Evolutionary conservation across 1,284 basidiomycete genomes (phyloP), one percentile per base, ranked within the genome.

Genomic region (Lentinula novae-zelandiae): DNA sequence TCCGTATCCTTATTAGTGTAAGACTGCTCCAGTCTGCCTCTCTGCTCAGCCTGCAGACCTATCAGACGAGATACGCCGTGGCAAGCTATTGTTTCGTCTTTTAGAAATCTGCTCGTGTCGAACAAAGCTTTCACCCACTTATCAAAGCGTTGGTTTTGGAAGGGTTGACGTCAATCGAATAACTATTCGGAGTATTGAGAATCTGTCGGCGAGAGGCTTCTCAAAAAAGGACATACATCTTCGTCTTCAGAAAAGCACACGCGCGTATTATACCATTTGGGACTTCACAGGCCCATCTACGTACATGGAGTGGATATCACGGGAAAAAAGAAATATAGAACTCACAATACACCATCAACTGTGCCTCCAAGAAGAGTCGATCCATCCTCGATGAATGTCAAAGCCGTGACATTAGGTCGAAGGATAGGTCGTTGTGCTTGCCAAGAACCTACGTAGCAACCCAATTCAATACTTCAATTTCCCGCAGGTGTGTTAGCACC

Each of bases 281-380:
- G 60, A 88, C 73, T 67, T 83, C 80, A 65, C 80, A 85, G 67
- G 83, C 78, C 86, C 86, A 87, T 62, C 84, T 86, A 62, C 52
- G 62, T 15, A 60, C 38, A 42, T 51, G 27, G 27, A 27, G 27
- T 27, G 27, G 3, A 27, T 27, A 27, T 27, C 3, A 27, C 27
- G 27, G 2, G 27, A 27, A 27, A 27, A 27, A 27, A 27, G 2
- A 27, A 27, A 27, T 27, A 3, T 27, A 27, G 27, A 4, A 27
- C 82, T 67, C 67, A 88, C 86, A 89, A 65, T 20, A 84, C 82
- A n/a, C 87, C 86, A 65, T 89, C 86, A 53, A 76, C 78, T 27
- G 86, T 87, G 2, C 85, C 87, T 0, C 87, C 86, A n/a, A 89
- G 71, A 57, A 89, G 71, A 46, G 82, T 82, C 46, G 77, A 75